A percentile compares a stretch with the other conserved stretches of the same genome.
Evolutionary conservation across 2,329 filamentous ascomycete species (phyloP).

Genomic region (Pestalotiopsis fici): DNA sequence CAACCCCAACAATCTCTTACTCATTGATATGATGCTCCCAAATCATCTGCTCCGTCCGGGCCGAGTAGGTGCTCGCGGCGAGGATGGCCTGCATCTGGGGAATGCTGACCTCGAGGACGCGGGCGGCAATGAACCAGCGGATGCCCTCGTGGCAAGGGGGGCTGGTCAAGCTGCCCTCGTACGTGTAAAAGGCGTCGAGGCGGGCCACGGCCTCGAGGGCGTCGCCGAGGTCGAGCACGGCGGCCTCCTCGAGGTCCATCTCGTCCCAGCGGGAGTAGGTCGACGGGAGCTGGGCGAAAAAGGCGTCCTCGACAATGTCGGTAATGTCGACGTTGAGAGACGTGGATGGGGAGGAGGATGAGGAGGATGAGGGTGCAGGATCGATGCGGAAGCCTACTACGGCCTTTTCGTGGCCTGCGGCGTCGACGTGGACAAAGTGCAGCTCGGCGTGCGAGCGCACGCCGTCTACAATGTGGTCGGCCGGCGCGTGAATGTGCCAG

Average conservation of each 20-base stretch:
- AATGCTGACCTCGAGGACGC: slow-evolving; percentile 38
- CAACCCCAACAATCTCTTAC: not conserved
- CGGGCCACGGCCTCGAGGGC: slow-evolving; percentile 36
- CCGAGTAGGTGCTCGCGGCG: slow-evolving; percentile 43
- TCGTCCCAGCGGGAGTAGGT: not conserved
- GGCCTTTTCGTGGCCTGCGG: slow-evolving; percentile 38
- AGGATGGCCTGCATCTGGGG: slow-evolving; percentile 49
- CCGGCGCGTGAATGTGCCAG: slow-evolving; percentile 53
- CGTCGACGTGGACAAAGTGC: slow-evolving; percentile 48
- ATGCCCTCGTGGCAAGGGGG: slow-evolving; percentile 48
- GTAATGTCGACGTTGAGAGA: not conserved
- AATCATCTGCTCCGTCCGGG: slow-evolving; percentile 43
- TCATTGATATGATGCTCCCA: slow-evolving; percentile 47
- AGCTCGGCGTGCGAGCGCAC: slow-evolving; percentile 45
- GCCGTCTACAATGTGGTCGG: slow-evolving; percentile 47
- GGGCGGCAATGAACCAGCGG: slow-evolving; percentile 35
- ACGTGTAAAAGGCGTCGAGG: slow-evolving; percentile 49
- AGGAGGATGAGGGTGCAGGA: slow-evolving; percentile 18
- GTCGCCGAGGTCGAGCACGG: slow-evolving; percentile 27
- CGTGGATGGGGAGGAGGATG: not conserved
- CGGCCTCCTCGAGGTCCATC: slow-evolving; percentile 15
- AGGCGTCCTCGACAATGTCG: slow-evolving; percentile 30
- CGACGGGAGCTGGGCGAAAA: slow-evolving; percentile 30
- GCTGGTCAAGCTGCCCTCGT: slow-evolving; percentile 46
- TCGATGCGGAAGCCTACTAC: slow-evolving; percentile 49